phyloP scores from a whole-genome alignment of 2,329 filamentous ascomycete species.

The Ilyonectria robusta region DNA sequence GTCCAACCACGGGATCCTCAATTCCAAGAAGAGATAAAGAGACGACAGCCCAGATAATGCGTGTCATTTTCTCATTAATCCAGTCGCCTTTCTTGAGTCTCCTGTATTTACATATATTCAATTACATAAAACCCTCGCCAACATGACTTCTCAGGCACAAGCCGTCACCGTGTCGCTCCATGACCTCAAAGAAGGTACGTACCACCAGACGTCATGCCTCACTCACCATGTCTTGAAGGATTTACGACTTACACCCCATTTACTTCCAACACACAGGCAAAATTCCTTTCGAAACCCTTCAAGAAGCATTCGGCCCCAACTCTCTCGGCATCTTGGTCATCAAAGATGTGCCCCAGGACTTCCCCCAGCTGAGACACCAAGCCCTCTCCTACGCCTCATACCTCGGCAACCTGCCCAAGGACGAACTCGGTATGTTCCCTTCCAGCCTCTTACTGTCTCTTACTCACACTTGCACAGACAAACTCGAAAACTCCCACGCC shows the following conservation, averaged over 20 bases:
- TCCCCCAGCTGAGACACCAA: slow-evolving; percentile 77
- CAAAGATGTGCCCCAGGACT: slow-evolving; percentile 82
- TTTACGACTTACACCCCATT: slow-evolving; percentile 15
- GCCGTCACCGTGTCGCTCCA: slow-evolving; percentile 74
- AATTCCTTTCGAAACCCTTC: slow-evolving; percentile 77
- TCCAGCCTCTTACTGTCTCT: neutral
- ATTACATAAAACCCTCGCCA: neutral
- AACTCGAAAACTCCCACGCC: slow-evolving; percentile 71
- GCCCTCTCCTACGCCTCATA: slow-evolving; percentile 91
- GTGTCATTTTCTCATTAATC: neutral
- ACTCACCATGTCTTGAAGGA: slow-evolving; percentile 27
- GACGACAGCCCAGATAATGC: slow-evolving; percentile 5
- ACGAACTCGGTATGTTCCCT: slow-evolving; percentile 74
- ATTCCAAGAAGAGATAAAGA: slow-evolving; percentile 15
- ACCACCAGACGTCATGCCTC: slow-evolving; percentile 13
- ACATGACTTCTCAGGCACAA: slow-evolving; percentile 65
- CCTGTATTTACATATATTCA: neutral
- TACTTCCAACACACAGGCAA: slow-evolving; percentile 62
- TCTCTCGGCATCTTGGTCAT: slow-evolving; percentile 96
- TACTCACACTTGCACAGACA: slow-evolving; percentile 54
- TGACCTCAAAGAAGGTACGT: slow-evolving; percentile 71
- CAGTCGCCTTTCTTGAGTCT: no score
- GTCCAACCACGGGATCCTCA: slow-evolving; percentile 10
- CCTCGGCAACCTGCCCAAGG: slow-evolving; percentile 82
- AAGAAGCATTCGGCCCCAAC: slow-evolving; percentile 88